A percentile compares a stretch with the other conserved stretches of the same genome.
Conservation (phyloP, 345 rosid genomes). For the Heritiera fomes region DNA sequence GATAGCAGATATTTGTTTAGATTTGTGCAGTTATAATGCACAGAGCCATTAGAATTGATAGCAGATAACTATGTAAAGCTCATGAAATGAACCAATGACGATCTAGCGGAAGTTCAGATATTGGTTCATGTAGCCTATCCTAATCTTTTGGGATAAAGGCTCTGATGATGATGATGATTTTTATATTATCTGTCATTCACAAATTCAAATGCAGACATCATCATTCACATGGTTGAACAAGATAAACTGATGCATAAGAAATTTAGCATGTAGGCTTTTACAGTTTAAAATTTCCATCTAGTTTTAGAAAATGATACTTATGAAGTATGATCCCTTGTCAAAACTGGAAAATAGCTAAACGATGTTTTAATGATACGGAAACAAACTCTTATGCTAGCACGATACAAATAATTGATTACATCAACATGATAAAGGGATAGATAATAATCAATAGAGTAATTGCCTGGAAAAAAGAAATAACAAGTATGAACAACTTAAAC, state of each 20-base stretch:
- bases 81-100: no score
- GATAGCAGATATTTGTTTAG: neutral
- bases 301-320: no score
- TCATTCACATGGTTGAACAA: neutral
- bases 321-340: no score
- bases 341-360: no score
- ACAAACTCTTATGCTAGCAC: neutral
- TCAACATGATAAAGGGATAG: neutral
- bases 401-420: neutral
- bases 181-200: neutral
- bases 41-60: neutral
- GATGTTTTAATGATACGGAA: neutral
- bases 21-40: neutral
- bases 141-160: no score
- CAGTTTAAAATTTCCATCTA: neutral
- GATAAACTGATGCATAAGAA: neutral
- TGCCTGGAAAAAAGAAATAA: neutral
- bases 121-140: no score
- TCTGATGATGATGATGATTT: no score
- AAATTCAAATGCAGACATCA: neutral
- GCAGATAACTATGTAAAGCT: neutral
- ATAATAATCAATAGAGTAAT: neutral
- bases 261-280: neutral
- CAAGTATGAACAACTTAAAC: neutral
- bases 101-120: no score